A percentile compares a stretch with the other conserved stretches of the same genome.
Evolutionary conservation across 768 basidiomycete genomes (phyloP).

Genomic region (Rhodocollybia butyracea): DNA sequence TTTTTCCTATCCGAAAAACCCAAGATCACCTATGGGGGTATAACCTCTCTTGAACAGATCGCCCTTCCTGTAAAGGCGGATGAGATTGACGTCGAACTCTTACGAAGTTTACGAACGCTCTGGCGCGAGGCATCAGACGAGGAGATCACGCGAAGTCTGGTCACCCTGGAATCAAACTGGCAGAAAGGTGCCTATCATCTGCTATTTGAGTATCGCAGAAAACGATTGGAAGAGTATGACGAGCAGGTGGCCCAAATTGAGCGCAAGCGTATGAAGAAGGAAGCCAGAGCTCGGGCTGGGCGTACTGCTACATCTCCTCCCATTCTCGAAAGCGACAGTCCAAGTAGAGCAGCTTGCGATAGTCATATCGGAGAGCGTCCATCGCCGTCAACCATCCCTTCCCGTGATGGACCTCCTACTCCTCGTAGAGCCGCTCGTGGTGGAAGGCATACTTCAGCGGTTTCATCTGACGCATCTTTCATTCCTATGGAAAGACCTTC

Average conservation of each 20-base stretch:
- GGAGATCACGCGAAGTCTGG: conserved; percentile 68
- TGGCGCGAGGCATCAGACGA: conserved; percentile 82
- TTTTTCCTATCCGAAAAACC: conserved; percentile 64
- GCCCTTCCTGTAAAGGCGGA: conserved; percentile 63
- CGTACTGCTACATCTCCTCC: conserved; percentile 24
- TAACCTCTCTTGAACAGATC: conserved; percentile 65
- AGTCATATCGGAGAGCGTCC: conserved; percentile 12
- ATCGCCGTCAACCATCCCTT: conserved; percentile 41
- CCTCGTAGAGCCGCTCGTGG: conserved; percentile 50
- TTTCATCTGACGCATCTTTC: conserved; percentile 17
- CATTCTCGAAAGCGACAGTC: conserved; percentile 51
- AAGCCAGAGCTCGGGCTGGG: conserved; percentile 17
- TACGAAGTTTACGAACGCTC: conserved; percentile 86
- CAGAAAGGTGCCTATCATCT: conserved; percentile 96
- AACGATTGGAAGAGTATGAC: conserved; percentile 69
- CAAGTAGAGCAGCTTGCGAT: conserved; percentile 46
- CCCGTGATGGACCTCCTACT: conserved; percentile 58
- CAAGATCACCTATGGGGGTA: conserved; percentile 34
- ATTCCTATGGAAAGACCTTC: conserved; percentile 2
- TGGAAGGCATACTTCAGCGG: background rate
- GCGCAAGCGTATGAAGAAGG: conserved; percentile 28
- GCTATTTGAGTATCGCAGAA: conserved; percentile 78
- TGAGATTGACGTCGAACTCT: conserved; percentile 85
- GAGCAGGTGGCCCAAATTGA: conserved; percentile 54
- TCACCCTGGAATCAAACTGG: conserved; percentile 72